Percentiles rank a stretch among this genome's conserved stretches.
Conservation (phyloP, 2,329 filamentous ascomycete species). For the Huntiella savannae region DNA sequence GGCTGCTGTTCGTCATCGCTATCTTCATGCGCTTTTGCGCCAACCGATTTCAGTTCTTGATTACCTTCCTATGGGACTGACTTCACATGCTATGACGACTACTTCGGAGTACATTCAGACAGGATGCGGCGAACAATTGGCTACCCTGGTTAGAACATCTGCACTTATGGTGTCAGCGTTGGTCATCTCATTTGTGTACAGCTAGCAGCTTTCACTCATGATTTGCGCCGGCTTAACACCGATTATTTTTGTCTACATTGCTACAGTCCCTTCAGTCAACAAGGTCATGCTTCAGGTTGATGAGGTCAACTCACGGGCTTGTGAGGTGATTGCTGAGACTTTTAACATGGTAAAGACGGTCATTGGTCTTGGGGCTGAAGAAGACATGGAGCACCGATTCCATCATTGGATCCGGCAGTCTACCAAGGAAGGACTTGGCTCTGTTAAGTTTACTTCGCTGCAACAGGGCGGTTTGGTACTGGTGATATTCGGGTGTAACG, state of each 20-base stretch:
- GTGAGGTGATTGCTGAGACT: slow-evolving; percentile 22
- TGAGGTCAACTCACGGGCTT: slow-evolving; percentile 20
- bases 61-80: slow-evolving; percentile 28
- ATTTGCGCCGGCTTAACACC: slow-evolving; percentile 27
- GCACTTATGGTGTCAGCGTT: slow-evolving; percentile 25
- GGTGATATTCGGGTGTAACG: slow-evolving; percentile 10
- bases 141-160: slow-evolving; percentile 22
- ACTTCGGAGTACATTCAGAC: slow-evolving; percentile 33
- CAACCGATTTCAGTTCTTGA: slow-evolving; percentile 31
- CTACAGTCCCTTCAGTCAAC: slow-evolving; percentile 19
- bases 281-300: slow-evolving; percentile 19
- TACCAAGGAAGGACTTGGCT: slow-evolving; percentile 15
- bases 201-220: slow-evolving; percentile 32
- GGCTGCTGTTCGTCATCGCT: slow-evolving; percentile 28
- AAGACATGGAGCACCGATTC: slow-evolving; percentile 20
- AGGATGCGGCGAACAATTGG: slow-evolving; percentile 33
- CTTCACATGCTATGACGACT: slow-evolving; percentile 32
- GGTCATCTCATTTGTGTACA: slow-evolving; percentile 31
- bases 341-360: slow-evolving; percentile 25
- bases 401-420: slow-evolving; percentile 20
- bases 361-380: slow-evolving; percentile 23
- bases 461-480: slow-evolving; percentile 14
- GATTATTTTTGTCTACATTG: slow-evolving; percentile 18
- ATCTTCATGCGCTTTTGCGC: slow-evolving; percentile 28
- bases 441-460: slow-evolving; percentile 14